Evolutionary conservation across 805 yeast genomes (phyloP).

Genomic region (Komagataella populi): DNA sequence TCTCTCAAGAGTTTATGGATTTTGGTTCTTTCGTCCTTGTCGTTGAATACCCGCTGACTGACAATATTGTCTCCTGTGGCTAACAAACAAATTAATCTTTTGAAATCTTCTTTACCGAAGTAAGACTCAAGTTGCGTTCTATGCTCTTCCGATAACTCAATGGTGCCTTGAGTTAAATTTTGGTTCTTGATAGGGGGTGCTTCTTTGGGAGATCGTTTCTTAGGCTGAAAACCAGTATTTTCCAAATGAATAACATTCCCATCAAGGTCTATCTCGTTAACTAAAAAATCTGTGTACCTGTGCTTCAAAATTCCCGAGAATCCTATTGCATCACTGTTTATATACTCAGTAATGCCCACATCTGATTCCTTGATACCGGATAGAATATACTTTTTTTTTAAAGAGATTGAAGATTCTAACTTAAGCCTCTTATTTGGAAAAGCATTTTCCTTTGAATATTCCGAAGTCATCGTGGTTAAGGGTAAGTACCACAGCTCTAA

Average conservation of each 20-base stretch:
- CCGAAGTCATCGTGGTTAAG: background rate
- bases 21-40: conserved; percentile 61
- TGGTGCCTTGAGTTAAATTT: conserved; percentile 6
- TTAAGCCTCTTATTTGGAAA: background rate
- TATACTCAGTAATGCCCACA: conserved; percentile 76
- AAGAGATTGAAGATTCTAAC: background rate
- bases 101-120: conserved; percentile 51
- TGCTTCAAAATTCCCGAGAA: conserved; percentile 76
- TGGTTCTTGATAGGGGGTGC: conserved; percentile 14
- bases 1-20: conserved; percentile 67
- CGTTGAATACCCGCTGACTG: conserved; percentile 42
- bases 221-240: conserved; percentile 50
- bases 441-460: background rate
- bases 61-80: conserved; percentile 42
- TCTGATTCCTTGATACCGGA: conserved; percentile 52
- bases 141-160: conserved; percentile 26
- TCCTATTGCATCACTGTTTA: conserved; percentile 42
- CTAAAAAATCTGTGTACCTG: conserved; percentile 86
- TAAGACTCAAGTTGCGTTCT: conserved; percentile 31
- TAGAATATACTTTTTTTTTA: background rate
- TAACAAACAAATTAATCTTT: conserved; percentile 36
- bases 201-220: conserved; percentile 20
- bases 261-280: conserved; percentile 64
- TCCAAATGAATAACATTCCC: conserved; percentile 63
- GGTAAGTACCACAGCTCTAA: background rate